Evolutionary conservation across 2,329 filamentous ascomycete species (phyloP), one percentile per base, ranked within the genome.

Genomic region (Ophiocordyceps unilateralis): DNA sequence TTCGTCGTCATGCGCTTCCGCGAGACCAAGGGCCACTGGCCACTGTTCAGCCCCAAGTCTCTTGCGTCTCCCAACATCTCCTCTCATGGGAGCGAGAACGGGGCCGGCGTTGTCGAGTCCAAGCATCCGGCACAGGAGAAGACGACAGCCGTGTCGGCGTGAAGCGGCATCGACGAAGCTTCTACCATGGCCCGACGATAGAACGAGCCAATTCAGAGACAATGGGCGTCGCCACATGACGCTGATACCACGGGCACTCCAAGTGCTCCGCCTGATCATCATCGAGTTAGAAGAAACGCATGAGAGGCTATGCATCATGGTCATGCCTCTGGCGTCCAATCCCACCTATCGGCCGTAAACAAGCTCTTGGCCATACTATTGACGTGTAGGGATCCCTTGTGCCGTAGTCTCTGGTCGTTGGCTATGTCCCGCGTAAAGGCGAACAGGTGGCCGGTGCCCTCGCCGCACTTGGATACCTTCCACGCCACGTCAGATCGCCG

Each of bases 1-100:
- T 83, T 89, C 55, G 47, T 76, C 14, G 50, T 64, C 28, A 70
- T 89, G 67, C 69, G 79, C 37, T 84, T 76, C 62, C 72, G 72
- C 48, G 84, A 91, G 62, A 51, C 49, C 30, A 68, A 65, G 47
- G 69, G 70, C 10, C 66, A 62, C 47, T 68, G 64, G 59, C 69
- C 69, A 2, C 6, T 19, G 15, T 34, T 34, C 32, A 9, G 15
- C 9, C 5, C 32, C 32, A 19, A 34, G 5, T 53, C 70, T n/a
- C n/a, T n/a, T n/a, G n/a, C n/a, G n/a, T n/a, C n/a, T n/a, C 49
- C 58, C 49, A 65, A 63, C 50, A 45, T 55, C 21, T 63, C 61
- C 50, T 26, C 48, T 44, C 30, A 39, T 12, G 32, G 4, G 9
- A 17, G 15, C 15, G 32, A 17, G 9, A 17, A 17, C 5, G 32